Evolutionary conservation across 2,329 filamentous ascomycete genomes (phyloP), one percentile per base, ranked within the genome.

Genomic region (Apiospora sp.): DNA sequence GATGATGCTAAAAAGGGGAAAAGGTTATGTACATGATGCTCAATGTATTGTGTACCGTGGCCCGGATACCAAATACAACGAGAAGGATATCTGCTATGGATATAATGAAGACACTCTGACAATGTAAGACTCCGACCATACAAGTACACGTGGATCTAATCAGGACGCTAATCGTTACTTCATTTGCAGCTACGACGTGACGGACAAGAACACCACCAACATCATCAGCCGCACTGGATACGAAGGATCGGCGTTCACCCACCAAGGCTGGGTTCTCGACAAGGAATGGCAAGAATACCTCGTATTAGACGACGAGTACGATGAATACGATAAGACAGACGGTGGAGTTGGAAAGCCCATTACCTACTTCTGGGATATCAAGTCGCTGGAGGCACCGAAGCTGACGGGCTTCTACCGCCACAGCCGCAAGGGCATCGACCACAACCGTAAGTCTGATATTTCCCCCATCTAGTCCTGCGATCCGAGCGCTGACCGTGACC

Each of bases 231-330:
- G 83, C 54, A 89, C 87, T 16, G 86, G 85, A 0, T 90, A 90
- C 77, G 84, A 86, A 30, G 88, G 88, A 58, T 87, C 87, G 10
- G 80, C 85, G 4, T 91, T 90, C 80, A 89, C 87, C 1, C 89
- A 91, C 77, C 89, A 91, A 75, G 89, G 89, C 8, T 87, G 86
- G 81, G 82, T 90, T 4, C 82, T 88, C 34, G 85, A 88, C 76
- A 78, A 79, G 1, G 78, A 82, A 46, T 84, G 79, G 70, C 81
- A 85, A 54, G 84, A 84, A 64, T 87, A 83, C 76, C 83, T 89
- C 4, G 81, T 88, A 19, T 77, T 88, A 6, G 87, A 89, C 74
- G 87, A 89, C 74, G 87, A 89, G 77, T 82, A 86, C 14, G 87
- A 90, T 72, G 88, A 90, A 80, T 72, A 75, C 4, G 77, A 85